Percentiles rank a stretch among this genome's conserved stretches.
Conservation (phyloP, 441 rosid genomes). For the Arabidopsis hybrid region DNA sequence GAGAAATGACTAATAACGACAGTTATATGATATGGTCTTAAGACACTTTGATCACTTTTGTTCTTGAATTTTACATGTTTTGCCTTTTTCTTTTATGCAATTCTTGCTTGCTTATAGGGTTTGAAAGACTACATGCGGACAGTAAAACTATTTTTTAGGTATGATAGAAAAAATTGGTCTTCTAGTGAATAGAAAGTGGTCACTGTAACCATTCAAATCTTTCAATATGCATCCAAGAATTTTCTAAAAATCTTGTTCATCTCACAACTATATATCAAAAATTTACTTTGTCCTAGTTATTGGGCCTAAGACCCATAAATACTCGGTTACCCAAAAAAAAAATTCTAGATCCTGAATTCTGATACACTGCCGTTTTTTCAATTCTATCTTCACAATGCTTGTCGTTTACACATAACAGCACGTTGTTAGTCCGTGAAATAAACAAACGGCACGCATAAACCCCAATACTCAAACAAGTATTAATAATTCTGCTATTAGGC, state of each 20-base stretch:
- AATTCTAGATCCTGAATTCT: background rate
- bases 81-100: background rate
- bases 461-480: background rate
- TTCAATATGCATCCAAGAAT: too few species aligned
- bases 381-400: background rate
- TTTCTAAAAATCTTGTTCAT: too few species aligned
- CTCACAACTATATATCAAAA: too few species aligned
- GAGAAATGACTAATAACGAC: constrained; percentile 21
- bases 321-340: background rate
- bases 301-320: background rate
- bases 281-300: background rate
- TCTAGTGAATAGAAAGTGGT: too few species aligned
- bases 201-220: background rate
- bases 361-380: background rate
- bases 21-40: background rate
- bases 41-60: constrained; percentile 24
- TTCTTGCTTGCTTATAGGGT: constrained; percentile 16
- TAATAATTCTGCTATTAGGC: background rate
- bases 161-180: background rate
- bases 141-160: too few species aligned
- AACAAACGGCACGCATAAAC: background rate
- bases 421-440: background rate
- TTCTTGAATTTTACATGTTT: constrained; percentile 32
- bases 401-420: background rate
- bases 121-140: background rate